These are phyloP conservation scores for Calocera viscosa DNA, from an alignment of 768 basidiomycete species.

Conservation along the genomic window DNA sequence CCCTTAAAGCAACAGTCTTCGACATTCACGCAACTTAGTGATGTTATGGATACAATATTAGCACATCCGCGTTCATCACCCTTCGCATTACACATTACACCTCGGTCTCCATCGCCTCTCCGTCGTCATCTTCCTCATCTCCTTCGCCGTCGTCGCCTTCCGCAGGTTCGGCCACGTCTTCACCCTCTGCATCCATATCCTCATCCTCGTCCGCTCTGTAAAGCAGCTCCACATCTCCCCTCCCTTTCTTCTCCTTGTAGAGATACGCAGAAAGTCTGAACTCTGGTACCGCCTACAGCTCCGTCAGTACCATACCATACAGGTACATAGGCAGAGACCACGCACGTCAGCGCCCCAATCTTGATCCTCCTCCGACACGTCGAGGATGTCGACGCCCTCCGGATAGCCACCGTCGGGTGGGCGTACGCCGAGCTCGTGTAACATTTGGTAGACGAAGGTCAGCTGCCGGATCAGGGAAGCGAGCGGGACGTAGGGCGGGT, in stretches of 20 bases:
- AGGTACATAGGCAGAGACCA: neutral
- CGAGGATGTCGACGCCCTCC: neutral
- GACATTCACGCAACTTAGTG: neutral
- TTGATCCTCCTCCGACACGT: neutral
- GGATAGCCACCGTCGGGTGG: neutral
- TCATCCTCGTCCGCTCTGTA: neutral
- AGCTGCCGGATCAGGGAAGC: conserved; percentile 1
- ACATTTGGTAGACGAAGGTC: conserved; percentile 5
- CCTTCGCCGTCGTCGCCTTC: neutral
- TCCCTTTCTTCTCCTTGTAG: neutral
- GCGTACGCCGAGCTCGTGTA: neutral
- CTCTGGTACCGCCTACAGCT: neutral
- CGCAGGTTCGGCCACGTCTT: neutral
- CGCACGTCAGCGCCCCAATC: neutral
- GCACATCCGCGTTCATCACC: neutral
- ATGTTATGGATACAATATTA: neutral
- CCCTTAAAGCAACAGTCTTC: neutral
- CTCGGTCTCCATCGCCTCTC: conserved; percentile 4
- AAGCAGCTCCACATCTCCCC: neutral
- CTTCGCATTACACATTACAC: neutral
- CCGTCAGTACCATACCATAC: neutral
- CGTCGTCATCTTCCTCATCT: neutral
- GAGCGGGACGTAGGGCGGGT: neutral
- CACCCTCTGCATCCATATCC: neutral
- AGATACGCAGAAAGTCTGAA: conserved; percentile 2